phyloP scores from a whole-genome alignment of 2,329 filamentous ascomycete genomes.

The Colletotrichum lindemuthianum region DNA sequence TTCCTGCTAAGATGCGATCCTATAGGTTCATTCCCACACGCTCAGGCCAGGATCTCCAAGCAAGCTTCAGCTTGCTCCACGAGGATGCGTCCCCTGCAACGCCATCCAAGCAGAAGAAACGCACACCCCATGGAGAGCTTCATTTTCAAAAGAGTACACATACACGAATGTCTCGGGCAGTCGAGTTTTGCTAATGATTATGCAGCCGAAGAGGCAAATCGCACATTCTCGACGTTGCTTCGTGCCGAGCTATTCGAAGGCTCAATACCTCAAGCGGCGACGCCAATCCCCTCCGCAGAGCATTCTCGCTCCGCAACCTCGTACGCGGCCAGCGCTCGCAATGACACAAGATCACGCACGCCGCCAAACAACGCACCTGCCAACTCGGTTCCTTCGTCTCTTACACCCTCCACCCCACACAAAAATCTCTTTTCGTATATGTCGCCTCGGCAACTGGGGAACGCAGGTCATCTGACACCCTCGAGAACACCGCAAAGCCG shows the following conservation, averaged over 20 bases:
- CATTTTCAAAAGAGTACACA: constrained; percentile 90
- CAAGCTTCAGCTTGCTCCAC: constrained; percentile 90
- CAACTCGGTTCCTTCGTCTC: constrained; percentile 73
- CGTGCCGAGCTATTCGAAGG: constrained; percentile 93
- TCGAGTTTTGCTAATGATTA: constrained; percentile 11
- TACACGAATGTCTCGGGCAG: background rate
- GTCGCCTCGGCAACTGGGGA: constrained; percentile 76
- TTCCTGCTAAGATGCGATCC: background rate
- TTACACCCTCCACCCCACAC: constrained; percentile 94
- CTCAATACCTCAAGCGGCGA: constrained; percentile 83
- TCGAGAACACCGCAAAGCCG: constrained; percentile 89
- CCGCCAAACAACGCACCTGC: constrained; percentile 75
- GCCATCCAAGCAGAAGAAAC: constrained; percentile 84
- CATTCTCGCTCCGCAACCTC: constrained; percentile 59
- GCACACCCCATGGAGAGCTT: constrained; percentile 87
- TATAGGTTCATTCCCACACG: constrained; percentile 93
- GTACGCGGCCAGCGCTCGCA: constrained; percentile 61
- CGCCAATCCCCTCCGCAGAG: constrained; percentile 71
- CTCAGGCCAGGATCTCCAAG: constrained; percentile 90
- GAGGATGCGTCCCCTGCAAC: constrained; percentile 94
- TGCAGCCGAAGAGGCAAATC: constrained; percentile 89
- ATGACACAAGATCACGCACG: constrained; percentile 80
- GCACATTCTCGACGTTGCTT: constrained; percentile 87
- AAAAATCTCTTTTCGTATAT: constrained; percentile 97
- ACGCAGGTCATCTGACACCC: constrained; percentile 85